Base-by-base conservation (phyloP, 2,329 filamentous ascomycete species). In the Cadophora gregata region DNA sequence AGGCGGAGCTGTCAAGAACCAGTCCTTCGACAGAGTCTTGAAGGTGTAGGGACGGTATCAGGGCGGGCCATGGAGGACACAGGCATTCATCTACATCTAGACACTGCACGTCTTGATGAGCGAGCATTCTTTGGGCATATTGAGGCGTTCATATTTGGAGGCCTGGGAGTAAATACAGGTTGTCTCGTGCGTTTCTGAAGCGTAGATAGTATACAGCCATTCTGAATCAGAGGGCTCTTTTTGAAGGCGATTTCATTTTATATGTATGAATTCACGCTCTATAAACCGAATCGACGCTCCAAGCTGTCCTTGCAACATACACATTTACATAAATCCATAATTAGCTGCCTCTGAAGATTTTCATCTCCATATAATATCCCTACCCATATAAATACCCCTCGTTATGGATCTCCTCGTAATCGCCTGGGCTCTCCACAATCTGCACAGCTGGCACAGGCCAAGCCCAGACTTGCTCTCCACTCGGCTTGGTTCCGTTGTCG, bases 1-100 rank as follows among this genome's bases (percentile, higher is more conserved):
- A 3, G 96, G 96, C 62, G 93, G 93, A 7, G 81, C 81, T 0
- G 89, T 98, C 48, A 89, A 88, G 79, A 90, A 89, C 2, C 84
- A 89, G 72, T 79, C 80, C 7, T 99, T 93, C 76, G 93, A 98
- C 70, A 84, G 89, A 62, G 94, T 97, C 48, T 78, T 93, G 75
- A 90, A 88, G 80, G 69, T 59, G 59, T 70, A 66, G 69, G 70
- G 53, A 12, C 19, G 21, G 19, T 12, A 47, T 8, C 25, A 33
- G 65, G 61, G 62, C 59, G 56, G 63, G 47, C 59, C 68, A 64
- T 63, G 60, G n/a, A 42, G n/a, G 29, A 62, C 25, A 42, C 31
- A 64, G n/a, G 67, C 51, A 68, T 67, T 69, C 60, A 58, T 42
- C 55, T 42, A 69, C 48, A 66, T 53, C 60, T 70, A 73, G 67